Conservation (phyloP, 2,329 filamentous ascomycete species). For the Fusarium sp. region DNA sequence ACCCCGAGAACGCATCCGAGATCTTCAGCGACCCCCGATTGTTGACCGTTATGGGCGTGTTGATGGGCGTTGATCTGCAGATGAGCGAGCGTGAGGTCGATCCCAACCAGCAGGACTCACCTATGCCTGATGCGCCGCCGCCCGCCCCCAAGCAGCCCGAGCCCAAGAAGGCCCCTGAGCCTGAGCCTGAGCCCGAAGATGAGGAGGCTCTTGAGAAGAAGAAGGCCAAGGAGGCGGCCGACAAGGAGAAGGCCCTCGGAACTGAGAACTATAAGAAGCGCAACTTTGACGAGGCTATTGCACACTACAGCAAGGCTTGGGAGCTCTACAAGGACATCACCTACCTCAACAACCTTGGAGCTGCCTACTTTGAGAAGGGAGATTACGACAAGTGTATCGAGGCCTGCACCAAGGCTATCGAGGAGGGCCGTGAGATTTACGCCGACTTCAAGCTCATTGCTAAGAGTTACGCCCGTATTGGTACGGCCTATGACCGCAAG, state of each 20-base stretch:
- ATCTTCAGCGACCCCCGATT: conserved; percentile 92
- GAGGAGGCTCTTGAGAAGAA: conserved; percentile 87
- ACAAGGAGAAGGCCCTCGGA: conserved; percentile 93
- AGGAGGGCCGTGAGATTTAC: conserved; percentile 88
- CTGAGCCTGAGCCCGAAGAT: conserved; percentile 75
- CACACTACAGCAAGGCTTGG: conserved; percentile 96
- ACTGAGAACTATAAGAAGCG: conserved; percentile 99
- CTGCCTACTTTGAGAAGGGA: conserved; percentile 95
- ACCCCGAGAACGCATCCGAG: conserved; percentile 82
- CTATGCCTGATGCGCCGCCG: conserved; percentile 78
- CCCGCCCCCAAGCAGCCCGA: conserved; percentile 55
- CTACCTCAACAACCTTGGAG: conserved; percentile 95
- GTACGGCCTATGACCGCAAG: conserved; percentile 91
- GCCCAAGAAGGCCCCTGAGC: conserved; percentile 67
- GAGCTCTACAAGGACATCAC: conserved; percentile 95
- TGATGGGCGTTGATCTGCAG: conserved; percentile 93
- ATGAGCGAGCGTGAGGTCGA: conserved; percentile 51
- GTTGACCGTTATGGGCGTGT: conserved; percentile 91
- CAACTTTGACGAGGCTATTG: conserved; percentile 93
- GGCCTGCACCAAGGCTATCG: conserved; percentile 86
- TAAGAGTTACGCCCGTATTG: conserved; percentile 97
- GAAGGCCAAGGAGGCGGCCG: conserved; percentile 91
- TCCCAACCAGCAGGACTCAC: conserved; percentile 67
- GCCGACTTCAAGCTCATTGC: conserved; percentile 99
- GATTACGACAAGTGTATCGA: conserved; percentile 91